Evolutionary conservation across 1,284 basidiomycete genomes (phyloP).

Genomic region (Tylopilus sp.): DNA sequence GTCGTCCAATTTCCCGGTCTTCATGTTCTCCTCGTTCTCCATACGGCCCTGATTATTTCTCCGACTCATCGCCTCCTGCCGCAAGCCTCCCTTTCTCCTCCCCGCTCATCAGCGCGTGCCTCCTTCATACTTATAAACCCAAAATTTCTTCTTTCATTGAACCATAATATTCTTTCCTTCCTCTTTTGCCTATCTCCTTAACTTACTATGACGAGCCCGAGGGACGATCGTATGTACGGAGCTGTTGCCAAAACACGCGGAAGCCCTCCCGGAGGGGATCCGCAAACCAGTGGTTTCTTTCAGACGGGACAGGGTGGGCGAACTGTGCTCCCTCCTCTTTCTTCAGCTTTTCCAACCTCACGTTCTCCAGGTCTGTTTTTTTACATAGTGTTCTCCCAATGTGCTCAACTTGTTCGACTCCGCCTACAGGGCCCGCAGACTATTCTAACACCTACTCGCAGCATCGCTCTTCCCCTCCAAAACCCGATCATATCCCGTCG

Average conservation of each 20-base stretch:
- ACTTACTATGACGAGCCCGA: constrained; percentile 60
- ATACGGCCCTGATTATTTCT: constrained; percentile 40
- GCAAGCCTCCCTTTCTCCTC: constrained; percentile 31
- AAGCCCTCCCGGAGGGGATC: constrained; percentile 53
- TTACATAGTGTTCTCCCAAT: constrained; percentile 47
- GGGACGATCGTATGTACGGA: constrained; percentile 56
- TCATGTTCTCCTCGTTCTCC: constrained; percentile 45
- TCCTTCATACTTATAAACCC: constrained; percentile 46
- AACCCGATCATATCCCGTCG: constrained; percentile 49
- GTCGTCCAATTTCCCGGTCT: constrained; percentile 36
- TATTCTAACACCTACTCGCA: constrained; percentile 57
- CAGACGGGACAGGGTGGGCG: constrained; percentile 78
- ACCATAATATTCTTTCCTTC: constrained; percentile 51
- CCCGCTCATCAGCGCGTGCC: constrained; percentile 38
- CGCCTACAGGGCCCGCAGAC: constrained; percentile 47
- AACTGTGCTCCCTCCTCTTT: constrained; percentile 78
- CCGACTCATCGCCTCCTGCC: constrained; percentile 41
- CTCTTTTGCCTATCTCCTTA: constrained; percentile 42
- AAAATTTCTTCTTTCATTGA: constrained; percentile 41
- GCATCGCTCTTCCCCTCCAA: constrained; percentile 55
- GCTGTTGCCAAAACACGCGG: constrained; percentile 53
- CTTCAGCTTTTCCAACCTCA: constrained; percentile 76
- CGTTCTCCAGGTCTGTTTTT: constrained; percentile 78
- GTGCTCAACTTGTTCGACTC: constrained; percentile 49
- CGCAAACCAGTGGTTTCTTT: constrained; percentile 60